Evolutionary conservation across 2,329 filamentous ascomycete species (phyloP), one percentile per base, ranked within the genome.

Genomic region (Ceratocystis ficicola): DNA sequence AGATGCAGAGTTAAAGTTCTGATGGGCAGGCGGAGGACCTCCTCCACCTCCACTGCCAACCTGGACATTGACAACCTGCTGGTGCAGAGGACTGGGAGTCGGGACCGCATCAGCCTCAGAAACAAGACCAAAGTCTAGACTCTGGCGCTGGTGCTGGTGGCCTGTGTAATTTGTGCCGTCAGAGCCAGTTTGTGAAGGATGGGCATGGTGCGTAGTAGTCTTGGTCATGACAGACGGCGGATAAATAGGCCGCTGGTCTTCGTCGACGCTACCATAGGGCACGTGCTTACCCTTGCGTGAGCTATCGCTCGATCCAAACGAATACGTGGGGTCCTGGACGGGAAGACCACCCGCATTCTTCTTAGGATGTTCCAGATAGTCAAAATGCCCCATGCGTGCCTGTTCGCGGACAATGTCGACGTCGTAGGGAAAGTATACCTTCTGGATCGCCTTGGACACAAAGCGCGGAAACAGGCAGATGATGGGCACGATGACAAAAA

Each of bases 361-460:
- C 20, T 75, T 75, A 68, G 75, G 67, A 70, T 72, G 70, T 2
- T 73, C 73, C 62, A 93, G 80, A 71, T 90, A 84, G 70, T 88
- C 85, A 74, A 95, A 97, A 72, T 87, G 86, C 70, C 94, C 94
- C 76, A 86, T 81, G 32, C 84, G 84, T 68, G 95, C 85, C 77
- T 97, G 91, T 75, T 99, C 94, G 61, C 94, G 90, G 72, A 99
- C 86, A 69, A 99, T 95, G 74, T 99, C 94, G 67, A 96, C 86
- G 72, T 99, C 94, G 70, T 88, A 87, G 3, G 94, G 94, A 75
- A 88, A 89, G 77, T 91, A 97, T 65, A 96, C 88, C 77, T 99
- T 99, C 75, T 97, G 94, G 62, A 94, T 77, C 41, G 86, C 80
- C 77, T 99, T 99, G 77, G 89, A 81, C 61, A 84, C 83, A 74